Base-by-base conservation (phyloP, 139 green algal genomes). In the Tetraselmis chui region DNA sequence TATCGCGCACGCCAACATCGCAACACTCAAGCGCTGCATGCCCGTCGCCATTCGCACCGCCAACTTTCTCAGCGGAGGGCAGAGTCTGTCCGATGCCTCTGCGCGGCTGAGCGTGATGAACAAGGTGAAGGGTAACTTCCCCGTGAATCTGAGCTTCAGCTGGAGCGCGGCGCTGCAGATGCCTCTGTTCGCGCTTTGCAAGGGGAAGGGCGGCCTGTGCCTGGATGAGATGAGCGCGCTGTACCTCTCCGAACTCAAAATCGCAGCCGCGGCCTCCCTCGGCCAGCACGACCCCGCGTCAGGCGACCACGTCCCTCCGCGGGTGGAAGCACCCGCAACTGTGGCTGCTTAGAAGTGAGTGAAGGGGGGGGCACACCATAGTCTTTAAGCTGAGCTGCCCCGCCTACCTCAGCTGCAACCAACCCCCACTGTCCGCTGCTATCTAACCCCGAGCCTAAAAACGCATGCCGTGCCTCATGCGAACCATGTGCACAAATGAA, bases 1-100 rank as follows among this genome's bases (percentile, higher is more conserved):
- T 75, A 89, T 91, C 45, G 87, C 87, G 1, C 76, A 87, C 31
- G 87, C 85, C 32, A 87, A 87, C 81, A 67, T 90, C 29, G 78
- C 84, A 30, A 75, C 86, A 28, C 82, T 89, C 29, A 81, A 83
- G 28, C 76, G 83, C 18, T 84, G 80, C 76, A 86, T 91, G 76
- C 88, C 88, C 5, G 78, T 83, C 26, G 84, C 86, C 26, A 87
- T 91, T n/a, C 79, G 75, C 30, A 79, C 76, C 59, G 84, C 83
- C 28, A 91, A 91, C 86, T 91, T 86, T 81, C 80, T 91, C 32
- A 85, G 75, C 74, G 88, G 88, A 23, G 88, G 88, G 25, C 88
- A 91, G 84, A 87, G 79, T 24, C 79, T 90, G 5, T 86, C 81
- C 28, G 88, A 91, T 74, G 88, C 88, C 1, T 78, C 86, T 0